Evolutionary conservation across 2,329 filamentous ascomycete genomes (phyloP).

Genomic region (Truncatella angustata): DNA sequence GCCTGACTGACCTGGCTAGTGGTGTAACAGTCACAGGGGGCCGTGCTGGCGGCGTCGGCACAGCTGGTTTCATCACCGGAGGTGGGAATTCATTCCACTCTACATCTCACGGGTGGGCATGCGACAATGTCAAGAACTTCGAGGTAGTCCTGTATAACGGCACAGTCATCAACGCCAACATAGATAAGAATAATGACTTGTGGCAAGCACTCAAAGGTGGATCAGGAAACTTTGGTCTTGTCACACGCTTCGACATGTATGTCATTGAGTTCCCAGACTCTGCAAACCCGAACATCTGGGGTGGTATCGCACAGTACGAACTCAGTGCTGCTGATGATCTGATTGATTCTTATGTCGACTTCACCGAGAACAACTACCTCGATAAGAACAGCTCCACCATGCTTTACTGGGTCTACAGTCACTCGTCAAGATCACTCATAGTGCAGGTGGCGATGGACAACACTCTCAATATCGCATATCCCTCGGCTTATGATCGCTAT

Average conservation of each 20-base stretch:
- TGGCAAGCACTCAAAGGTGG: conserved; percentile 45
- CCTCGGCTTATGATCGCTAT: conserved; percentile 13
- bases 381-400: not conserved
- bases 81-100: conserved; percentile 22
- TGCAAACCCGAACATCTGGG: conserved; percentile 12
- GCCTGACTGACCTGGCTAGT: too few species aligned
- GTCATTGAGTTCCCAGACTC: conserved; percentile 12
- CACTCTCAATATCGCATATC: conserved; percentile 7
- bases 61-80: conserved; percentile 23
- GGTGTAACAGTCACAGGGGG: conserved; percentile 22
- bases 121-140: conserved; percentile 40
- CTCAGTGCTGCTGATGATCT: conserved; percentile 8
- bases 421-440: not conserved
- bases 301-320: conserved; percentile 13
- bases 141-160: conserved; percentile 41
- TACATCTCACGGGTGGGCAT: conserved; percentile 37
- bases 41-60: conserved; percentile 20
- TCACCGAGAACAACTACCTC: conserved; percentile 10
- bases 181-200: conserved; percentile 34
- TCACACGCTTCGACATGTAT: conserved; percentile 28
- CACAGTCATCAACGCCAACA: conserved; percentile 37
- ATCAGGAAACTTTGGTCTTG: conserved; percentile 41
- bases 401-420: not conserved
- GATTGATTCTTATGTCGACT: conserved; percentile 16
- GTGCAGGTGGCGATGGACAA: not conserved